Base-by-base conservation (phyloP, 179 eudicot species). In the Camellia oleifera region DNA sequence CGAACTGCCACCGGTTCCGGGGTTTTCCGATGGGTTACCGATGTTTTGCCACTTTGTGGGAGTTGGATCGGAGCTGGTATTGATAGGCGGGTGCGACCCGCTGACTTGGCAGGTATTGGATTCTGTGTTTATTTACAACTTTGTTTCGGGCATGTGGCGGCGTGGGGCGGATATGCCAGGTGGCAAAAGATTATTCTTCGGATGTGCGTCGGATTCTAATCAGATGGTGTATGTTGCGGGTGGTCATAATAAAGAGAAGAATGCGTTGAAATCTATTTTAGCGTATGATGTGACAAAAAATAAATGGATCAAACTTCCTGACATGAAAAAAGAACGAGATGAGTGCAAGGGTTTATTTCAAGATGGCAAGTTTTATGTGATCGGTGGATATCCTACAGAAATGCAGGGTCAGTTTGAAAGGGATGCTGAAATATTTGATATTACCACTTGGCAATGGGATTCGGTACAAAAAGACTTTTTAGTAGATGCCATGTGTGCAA, bases 161-260 rank as follows among this genome's bases (percentile, higher is more conserved):
- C 26, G 26, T 23, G 26, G 26, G 26, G 26, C 26, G 0, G 26
- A 23, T 23, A 23, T 23, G 26, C 26, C 26, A 23, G 26, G 26
- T 23, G 26, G 26, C 26, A 62, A 73, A 61, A 81, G 93, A 48
- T 82, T 87, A 8, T 89, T 92, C 66, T 92, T 92, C 32, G 93
- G 86, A 2, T 92, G 89, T 69, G 89, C 91, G 0, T 85, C 91
- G 0, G 93, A 88, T 71, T 72, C 54, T 57, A 81, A 80, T 69
- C 79, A 84, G 82, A 85, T 64, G 88, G 92, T 92, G 62, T 56
- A 81, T 2, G 84, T 92, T 1, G 93, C 93, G 0, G 96, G 96
- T 2, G 96, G 96, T 2, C 93, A 90, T 67, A 92, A 92, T 65
- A 84, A 80, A 23, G 89, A 88, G 14, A 92, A 92, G 46, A 87